Conservation (phyloP, 495 filamentous ascomycete species). For the Hypoxylon perforatum region DNA sequence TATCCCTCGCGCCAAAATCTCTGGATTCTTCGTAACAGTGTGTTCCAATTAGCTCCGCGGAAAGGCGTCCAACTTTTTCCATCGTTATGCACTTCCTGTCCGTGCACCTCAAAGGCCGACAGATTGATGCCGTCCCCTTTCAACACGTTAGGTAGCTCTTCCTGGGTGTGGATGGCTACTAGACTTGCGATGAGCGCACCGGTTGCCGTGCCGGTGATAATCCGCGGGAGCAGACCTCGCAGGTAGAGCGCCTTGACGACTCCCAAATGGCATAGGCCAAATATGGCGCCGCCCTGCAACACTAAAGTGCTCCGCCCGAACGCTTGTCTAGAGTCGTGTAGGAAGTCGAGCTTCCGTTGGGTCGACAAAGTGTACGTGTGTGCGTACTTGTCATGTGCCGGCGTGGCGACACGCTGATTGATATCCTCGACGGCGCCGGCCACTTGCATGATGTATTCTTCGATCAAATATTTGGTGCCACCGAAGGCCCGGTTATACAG, state of each 20-base stretch:
- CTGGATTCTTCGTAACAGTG: constrained; percentile 67
- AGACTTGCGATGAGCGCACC: constrained; percentile 92
- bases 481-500: constrained; percentile 88
- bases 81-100: constrained; percentile 28
- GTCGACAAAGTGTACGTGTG: constrained; percentile 72
- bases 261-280: constrained; percentile 90
- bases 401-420: constrained; percentile 53
- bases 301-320: constrained; percentile 90
- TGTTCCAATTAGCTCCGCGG: constrained; percentile 61
- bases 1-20: constrained; percentile 80
- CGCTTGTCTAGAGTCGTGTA: constrained; percentile 90
- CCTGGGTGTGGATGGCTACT: constrained; percentile 88
- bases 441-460: constrained; percentile 89
- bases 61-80: constrained; percentile 31
- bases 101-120: constrained; percentile 73
- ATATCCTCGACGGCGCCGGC: constrained; percentile 83
- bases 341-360: constrained; percentile 85
- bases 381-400: constrained; percentile 41
- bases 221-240: constrained; percentile 84
- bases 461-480: constrained; percentile 89
- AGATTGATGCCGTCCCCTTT: constrained; percentile 85
- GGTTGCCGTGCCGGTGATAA: constrained; percentile 91
- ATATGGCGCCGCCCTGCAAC: constrained; percentile 90
- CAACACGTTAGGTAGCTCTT: constrained; percentile 81
- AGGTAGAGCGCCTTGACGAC: constrained; percentile 90